Percentiles rank a stretch among this genome's conserved stretches.
Evolutionary conservation across 768 basidiomycete genomes (phyloP).

Genomic region (Russula abietina): DNA sequence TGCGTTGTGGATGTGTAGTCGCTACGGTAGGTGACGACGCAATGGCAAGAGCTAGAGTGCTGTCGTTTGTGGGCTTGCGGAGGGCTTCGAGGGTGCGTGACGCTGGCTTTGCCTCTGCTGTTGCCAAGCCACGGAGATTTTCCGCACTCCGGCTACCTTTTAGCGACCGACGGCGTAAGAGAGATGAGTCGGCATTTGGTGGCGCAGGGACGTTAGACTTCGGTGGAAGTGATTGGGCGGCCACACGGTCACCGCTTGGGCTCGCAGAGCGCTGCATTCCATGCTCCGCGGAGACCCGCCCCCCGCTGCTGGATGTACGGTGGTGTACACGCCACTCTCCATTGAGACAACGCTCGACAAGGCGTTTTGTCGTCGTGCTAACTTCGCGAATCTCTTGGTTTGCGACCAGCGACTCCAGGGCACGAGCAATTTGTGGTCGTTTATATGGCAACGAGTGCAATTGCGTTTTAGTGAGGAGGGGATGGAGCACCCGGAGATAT

Average conservation of each 20-base stretch:
- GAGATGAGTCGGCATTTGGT: constrained; percentile 29
- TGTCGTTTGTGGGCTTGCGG: constrained; percentile 31
- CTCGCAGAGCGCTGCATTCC: constrained; percentile 26
- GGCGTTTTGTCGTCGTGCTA: constrained; percentile 78
- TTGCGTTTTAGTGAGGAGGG: constrained; percentile 91
- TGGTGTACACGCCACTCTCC: constrained; percentile 83
- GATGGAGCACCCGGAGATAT: constrained; percentile 93
- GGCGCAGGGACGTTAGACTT: constrained; percentile 29
- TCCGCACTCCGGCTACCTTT: constrained; percentile 68
- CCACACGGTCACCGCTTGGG: constrained; percentile 33
- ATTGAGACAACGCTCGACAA: constrained; percentile 85
- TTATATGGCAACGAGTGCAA: constrained; percentile 83
- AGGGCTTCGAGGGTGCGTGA: constrained; percentile 18
- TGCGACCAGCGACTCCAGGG: constrained; percentile 71
- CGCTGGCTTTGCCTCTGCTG: neutral
- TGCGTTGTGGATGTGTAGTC: neutral
- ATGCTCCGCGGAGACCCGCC: constrained; percentile 4
- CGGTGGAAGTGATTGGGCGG: constrained; percentile 21
- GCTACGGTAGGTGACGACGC: neutral
- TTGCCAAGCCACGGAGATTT: constrained; percentile 35
- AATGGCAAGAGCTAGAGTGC: constrained; percentile 27
- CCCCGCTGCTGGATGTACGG: constrained; percentile 34
- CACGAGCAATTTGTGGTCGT: constrained; percentile 77
- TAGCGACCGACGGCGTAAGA: constrained; percentile 38
- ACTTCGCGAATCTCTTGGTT: constrained; percentile 76